phyloP scores from a whole-genome alignment of 2,329 filamentous ascomycete species.

The Colletotrichum karsti region DNA sequence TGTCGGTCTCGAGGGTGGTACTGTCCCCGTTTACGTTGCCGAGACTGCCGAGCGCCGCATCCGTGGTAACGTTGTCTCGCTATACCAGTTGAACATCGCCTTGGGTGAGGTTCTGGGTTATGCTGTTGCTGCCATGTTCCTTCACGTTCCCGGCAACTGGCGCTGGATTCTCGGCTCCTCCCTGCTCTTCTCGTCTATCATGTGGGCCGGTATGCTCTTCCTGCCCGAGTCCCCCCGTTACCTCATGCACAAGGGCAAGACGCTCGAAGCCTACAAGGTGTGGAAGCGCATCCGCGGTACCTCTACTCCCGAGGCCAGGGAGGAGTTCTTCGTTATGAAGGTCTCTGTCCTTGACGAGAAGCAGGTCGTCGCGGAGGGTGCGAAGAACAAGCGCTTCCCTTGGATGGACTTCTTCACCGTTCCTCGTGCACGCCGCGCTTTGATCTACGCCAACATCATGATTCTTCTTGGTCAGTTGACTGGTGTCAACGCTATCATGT shows the following conservation, averaged over 20 bases:
- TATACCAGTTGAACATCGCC: slow-evolving; percentile 82
- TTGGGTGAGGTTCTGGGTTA: slow-evolving; percentile 79
- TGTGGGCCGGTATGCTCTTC: slow-evolving; percentile 71
- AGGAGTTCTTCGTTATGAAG: slow-evolving; percentile 79
- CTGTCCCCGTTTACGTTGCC: slow-evolving; percentile 78
- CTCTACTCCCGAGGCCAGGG: slow-evolving; percentile 62
- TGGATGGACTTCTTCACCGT: slow-evolving; percentile 81
- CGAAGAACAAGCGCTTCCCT: slow-evolving; percentile 64
- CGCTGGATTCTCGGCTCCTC: slow-evolving; percentile 78
- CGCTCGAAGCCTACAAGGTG: slow-evolving; percentile 59
- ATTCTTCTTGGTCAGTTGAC: slow-evolving; percentile 76
- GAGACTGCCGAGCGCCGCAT: slow-evolving; percentile 74
- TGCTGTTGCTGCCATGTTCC: slow-evolving; percentile 76
- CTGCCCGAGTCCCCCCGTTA: slow-evolving; percentile 75
- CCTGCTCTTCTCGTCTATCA: slow-evolving; percentile 64
- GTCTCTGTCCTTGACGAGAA: slow-evolving; percentile 67
- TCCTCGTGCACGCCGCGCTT: slow-evolving; percentile 70
- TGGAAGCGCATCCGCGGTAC: slow-evolving; percentile 78
- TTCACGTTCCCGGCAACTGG: slow-evolving; percentile 76
- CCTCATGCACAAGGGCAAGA: slow-evolving; percentile 71
- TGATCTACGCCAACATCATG: slow-evolving; percentile 76
- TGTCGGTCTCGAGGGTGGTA: slow-evolving; percentile 78
- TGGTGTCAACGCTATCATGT: slow-evolving; percentile 75
- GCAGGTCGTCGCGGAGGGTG: slow-evolving; percentile 57
- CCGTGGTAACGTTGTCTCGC: slow-evolving; percentile 76